Conservation (phyloP, 164 flowering plant species). For the Houttuynia cordata region DNA sequence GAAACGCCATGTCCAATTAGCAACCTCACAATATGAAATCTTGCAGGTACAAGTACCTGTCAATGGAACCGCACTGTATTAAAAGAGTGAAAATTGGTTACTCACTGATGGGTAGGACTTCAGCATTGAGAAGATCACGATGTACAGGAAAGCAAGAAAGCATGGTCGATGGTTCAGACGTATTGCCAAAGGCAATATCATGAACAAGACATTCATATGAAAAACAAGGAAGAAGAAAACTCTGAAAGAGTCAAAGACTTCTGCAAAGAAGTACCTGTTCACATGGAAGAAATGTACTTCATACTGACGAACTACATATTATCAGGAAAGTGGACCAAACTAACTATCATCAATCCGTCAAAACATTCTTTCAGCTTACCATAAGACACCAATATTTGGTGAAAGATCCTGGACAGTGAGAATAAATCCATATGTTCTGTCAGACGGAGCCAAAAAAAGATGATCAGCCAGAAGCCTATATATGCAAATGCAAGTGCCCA, state of each 20-base stretch:
- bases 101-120: constrained; percentile 97
- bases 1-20: neutral
- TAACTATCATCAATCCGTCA: neutral
- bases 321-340: neutral
- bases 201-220: no score
- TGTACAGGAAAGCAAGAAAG: constrained; percentile 77
- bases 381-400: constrained; percentile 89
- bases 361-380: constrained; percentile 36
- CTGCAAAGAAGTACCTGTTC: constrained; percentile 96
- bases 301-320: neutral
- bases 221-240: constrained; percentile 70
- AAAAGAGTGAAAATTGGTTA: constrained; percentile 1
- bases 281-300: neutral
- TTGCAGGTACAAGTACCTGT: no score
- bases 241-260: constrained; percentile 91
- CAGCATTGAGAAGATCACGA: constrained; percentile 77
- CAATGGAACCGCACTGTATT: neutral
- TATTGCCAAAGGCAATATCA: constrained; percentile 84
- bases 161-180: constrained; percentile 85
- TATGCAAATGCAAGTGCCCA: neutral
- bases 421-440: constrained; percentile 92
- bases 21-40: neutral
- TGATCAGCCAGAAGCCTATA: neutral
- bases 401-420: constrained; percentile 80
- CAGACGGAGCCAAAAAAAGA: constrained; percentile 13